These are phyloP conservation scores for Exserohilum turcica DNA, from an alignment of 2,329 filamentous ascomycete genomes.

Conservation along the genomic window DNA sequence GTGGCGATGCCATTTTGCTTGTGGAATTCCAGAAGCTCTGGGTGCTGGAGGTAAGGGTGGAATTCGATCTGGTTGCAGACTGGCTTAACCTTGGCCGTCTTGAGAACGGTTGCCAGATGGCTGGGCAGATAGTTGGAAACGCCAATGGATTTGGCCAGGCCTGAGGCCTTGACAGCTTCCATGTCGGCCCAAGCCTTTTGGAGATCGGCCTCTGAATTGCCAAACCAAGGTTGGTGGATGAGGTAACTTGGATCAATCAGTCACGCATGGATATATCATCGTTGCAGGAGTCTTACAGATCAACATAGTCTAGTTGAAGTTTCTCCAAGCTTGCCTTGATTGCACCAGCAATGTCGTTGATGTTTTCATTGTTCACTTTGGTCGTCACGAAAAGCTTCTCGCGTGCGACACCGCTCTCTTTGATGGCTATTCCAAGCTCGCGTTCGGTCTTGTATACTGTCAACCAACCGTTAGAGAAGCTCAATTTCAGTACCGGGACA, in stretches of 20 bases:
- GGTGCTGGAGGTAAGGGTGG: conserved; percentile 70
- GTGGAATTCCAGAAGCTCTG: conserved; percentile 61
- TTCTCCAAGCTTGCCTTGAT: conserved; percentile 64
- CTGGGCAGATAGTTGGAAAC: conserved; percentile 63
- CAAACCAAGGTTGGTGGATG: conserved; percentile 66
- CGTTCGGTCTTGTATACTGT: conserved; percentile 58
- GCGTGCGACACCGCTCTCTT: conserved; percentile 51
- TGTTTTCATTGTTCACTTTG: conserved; percentile 58
- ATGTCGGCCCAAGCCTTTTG: conserved; percentile 65
- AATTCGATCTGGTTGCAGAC: conserved; percentile 72
- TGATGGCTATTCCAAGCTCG: conserved; percentile 56
- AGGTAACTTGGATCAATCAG: conserved; percentile 55
- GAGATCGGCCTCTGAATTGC: conserved; percentile 58
- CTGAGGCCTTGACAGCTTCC: conserved; percentile 62
- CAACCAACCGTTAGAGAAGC: background rate
- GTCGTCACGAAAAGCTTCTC: conserved; percentile 60
- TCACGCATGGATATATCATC: background rate
- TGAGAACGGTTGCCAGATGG: conserved; percentile 61
- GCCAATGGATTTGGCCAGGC: conserved; percentile 65
- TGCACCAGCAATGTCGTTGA: conserved; percentile 61
- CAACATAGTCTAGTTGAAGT: conserved; percentile 65
- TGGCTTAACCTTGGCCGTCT: conserved; percentile 60
- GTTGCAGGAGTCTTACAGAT: conserved; percentile 55
- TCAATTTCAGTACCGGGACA: background rate
- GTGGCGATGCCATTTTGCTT: conserved; percentile 56